Evolutionary conservation across 129 eudicot genomes (phyloP).

Genomic region (Mikania micrantha): DNA sequence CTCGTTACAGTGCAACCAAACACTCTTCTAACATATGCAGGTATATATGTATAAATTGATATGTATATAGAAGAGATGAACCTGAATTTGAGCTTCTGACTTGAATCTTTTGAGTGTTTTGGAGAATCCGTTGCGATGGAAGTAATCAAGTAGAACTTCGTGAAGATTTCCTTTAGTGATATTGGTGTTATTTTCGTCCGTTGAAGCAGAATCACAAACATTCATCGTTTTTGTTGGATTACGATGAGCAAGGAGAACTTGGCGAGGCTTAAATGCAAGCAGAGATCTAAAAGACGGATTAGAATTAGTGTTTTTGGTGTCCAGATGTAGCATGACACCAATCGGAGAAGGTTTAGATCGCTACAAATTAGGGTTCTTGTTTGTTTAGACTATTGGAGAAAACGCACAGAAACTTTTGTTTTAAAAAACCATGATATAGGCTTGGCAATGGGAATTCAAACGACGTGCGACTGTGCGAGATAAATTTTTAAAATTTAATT

Average conservation of each 20-base stretch:
- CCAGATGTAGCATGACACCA: conserved; percentile 17
- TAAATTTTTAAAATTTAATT: too few species aligned
- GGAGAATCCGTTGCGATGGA: conserved; percentile 43
- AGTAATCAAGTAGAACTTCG: conserved; percentile 38
- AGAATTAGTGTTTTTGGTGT: conserved; percentile 10
- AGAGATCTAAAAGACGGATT: background rate
- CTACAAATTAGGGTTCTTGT: conserved; percentile 5
- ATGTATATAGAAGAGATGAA: background rate
- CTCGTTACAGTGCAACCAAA: too few species aligned
- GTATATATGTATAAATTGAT: background rate
- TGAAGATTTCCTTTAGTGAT: conserved; percentile 31
- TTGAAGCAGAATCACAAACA: conserved; percentile 10
- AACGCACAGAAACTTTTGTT: too few species aligned
- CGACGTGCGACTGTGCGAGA: too few species aligned
- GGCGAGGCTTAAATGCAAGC: conserved; percentile 47
- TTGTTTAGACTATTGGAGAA: background rate
- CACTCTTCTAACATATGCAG: background rate
- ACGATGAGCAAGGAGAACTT: conserved; percentile 32
- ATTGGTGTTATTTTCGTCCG: conserved; percentile 17
- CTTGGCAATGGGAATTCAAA: too few species aligned
- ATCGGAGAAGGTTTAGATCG: background rate
- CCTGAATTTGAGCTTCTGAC: conserved; percentile 61
- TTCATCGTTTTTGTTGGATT: background rate
- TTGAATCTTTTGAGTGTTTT: conserved; percentile 54
- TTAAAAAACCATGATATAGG: too few species aligned